Evolutionary conservation across 768 basidiomycete genomes (phyloP).

Genomic region (Paxillus ammoniavirescens): DNA sequence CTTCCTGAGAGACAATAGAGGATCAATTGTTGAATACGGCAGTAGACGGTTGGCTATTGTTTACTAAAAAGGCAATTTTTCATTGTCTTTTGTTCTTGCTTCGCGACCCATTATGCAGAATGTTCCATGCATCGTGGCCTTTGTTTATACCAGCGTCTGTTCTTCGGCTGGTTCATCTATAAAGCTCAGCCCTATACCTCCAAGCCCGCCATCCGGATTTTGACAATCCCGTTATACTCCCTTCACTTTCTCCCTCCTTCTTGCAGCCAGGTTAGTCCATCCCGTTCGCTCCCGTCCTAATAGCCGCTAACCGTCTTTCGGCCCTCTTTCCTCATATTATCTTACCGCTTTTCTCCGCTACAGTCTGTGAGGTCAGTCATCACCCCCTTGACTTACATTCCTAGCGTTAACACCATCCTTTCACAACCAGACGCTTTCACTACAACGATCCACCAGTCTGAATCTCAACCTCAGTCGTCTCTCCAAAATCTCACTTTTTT

Average conservation of each 20-base stretch:
- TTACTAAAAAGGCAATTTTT: conserved; percentile 24
- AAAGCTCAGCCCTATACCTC: conserved; percentile 16
- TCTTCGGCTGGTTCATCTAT: conserved; percentile 14
- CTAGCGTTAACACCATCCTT: neutral
- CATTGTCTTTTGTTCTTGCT: conserved; percentile 33
- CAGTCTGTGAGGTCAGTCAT: conserved; percentile 28
- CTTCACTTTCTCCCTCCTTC: conserved; percentile 5
- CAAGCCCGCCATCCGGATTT: conserved; percentile 28
- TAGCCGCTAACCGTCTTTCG: conserved; percentile 12
- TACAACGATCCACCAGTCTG: conserved; percentile 20
- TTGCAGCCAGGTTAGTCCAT: conserved; percentile 29
- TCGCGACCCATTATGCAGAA: conserved; percentile 22
- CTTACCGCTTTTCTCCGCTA: neutral
- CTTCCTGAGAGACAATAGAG: conserved; percentile 16
- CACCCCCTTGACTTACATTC: neutral
- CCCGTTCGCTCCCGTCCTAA: neutral
- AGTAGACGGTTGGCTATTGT: conserved; percentile 24
- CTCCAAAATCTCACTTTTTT: conserved; percentile 7
- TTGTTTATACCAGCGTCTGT: conserved; percentile 6
- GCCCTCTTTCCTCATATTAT: neutral
- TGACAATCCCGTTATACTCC: conserved; percentile 31
- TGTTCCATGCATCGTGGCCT: conserved; percentile 14
- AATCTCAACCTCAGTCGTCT: conserved; percentile 23
- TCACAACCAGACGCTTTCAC: conserved; percentile 6
- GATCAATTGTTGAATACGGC: neutral